phyloP scores from a whole-genome alignment of 2,329 filamentous ascomycete species.

The Teratosphaeria viscida region DNA sequence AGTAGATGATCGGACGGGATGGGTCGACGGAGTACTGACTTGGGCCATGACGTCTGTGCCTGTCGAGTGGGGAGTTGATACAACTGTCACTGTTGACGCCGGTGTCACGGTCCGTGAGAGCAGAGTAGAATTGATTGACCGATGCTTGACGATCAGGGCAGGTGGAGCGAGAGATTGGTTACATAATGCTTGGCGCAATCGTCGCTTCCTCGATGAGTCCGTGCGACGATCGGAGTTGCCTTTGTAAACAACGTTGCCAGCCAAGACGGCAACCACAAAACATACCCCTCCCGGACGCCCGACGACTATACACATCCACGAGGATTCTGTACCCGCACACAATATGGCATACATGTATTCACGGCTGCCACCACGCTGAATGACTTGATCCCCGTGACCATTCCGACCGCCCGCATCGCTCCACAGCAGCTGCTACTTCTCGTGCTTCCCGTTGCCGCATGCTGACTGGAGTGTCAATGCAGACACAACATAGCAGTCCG shows the following conservation, averaged over 20 bases:
- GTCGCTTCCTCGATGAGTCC: background rate
- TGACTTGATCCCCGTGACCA: background rate
- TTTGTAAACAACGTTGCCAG: background rate
- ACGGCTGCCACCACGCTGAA: background rate
- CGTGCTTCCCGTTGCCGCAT: background rate
- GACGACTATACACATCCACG: background rate
- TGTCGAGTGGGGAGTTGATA: background rate
- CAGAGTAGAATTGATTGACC: background rate
- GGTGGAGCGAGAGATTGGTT: background rate
- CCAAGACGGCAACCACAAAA: background rate
- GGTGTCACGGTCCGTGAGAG: background rate
- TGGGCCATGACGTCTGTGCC: slow-evolving; percentile 14
- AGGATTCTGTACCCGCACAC: background rate
- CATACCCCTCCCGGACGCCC: background rate
- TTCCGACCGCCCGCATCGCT: background rate
- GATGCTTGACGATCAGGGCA: background rate
- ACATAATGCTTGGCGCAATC: background rate
- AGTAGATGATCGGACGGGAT: background rate
- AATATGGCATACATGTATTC: background rate
- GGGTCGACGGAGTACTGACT: slow-evolving; percentile 5
- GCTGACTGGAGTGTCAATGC: slow-evolving; percentile 1
- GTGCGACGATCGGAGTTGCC: background rate
- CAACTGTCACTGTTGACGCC: background rate
- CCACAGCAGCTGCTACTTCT: background rate
- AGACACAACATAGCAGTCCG: background rate